phyloP scores from a whole-genome alignment of 805 yeast species.

The Candida vartiovaarae region DNA sequence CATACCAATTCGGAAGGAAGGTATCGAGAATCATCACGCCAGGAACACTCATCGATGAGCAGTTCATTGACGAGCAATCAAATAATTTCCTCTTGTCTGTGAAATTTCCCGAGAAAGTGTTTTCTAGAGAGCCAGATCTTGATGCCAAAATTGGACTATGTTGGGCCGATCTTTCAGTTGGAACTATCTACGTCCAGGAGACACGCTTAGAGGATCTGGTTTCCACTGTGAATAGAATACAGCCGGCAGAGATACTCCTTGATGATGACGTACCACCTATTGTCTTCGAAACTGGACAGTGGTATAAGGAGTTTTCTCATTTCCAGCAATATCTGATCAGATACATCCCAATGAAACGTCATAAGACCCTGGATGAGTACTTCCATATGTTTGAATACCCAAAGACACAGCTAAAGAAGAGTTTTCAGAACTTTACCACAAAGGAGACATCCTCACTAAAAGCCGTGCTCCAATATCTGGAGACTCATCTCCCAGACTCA shows the following conservation, averaged over 20 bases:
- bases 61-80: constrained; percentile 62
- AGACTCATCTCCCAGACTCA: constrained; percentile 65
- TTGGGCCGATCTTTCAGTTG: constrained; percentile 88
- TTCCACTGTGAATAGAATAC: constrained; percentile 68
- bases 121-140: constrained; percentile 30
- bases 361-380: constrained; percentile 31
- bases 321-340: constrained; percentile 52
- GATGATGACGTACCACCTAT: constrained; percentile 37
- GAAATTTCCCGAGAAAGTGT: constrained; percentile 45
- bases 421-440: constrained; percentile 29
- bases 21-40: constrained; percentile 82
- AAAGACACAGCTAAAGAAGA: constrained; percentile 12
- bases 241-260: constrained; percentile 74
- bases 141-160: constrained; percentile 57
- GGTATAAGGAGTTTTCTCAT: constrained; percentile 55
- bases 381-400: constrained; percentile 34
- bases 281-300: constrained; percentile 36
- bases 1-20: constrained; percentile 47
- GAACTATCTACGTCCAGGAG: constrained; percentile 65
- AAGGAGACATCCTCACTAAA: constrained; percentile 57
- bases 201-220: constrained; percentile 52
- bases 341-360: constrained; percentile 39
- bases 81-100: constrained; percentile 68
- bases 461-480: constrained; percentile 58
- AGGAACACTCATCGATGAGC: constrained; percentile 87